Conservation (phyloP, 2,329 filamentous ascomycete species). For the Didymella segeticola region DNA sequence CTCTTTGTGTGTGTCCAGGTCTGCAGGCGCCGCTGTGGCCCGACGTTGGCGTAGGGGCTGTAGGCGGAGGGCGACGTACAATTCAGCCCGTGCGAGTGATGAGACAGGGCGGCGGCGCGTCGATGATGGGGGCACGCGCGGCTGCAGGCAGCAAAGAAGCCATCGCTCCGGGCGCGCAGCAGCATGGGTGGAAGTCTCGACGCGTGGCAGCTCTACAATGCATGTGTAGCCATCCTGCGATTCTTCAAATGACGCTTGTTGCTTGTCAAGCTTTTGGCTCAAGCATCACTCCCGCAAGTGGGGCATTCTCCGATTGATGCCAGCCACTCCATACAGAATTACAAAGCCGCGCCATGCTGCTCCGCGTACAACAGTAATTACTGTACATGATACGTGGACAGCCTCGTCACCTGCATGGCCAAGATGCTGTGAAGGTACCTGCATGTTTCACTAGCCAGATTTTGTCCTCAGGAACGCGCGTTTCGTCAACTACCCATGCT, state of each 20-base stretch:
- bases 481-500: not conserved
- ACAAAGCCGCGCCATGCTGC: too few relatives aligned
- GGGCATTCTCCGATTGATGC: constrained; percentile 6
- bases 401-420: constrained; percentile 15
- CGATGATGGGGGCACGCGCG: constrained; percentile 31
- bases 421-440: constrained; percentile 3
- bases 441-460: constrained; percentile 18
- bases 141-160: constrained; percentile 41
- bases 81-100: constrained; percentile 25
- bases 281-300: constrained; percentile 15
- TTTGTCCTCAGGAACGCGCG: constrained; percentile 15
- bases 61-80: constrained; percentile 17
- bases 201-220: constrained; percentile 28
- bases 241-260: constrained; percentile 4
- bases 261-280: constrained; percentile 12
- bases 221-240: constrained; percentile 12
- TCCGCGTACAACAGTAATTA: too few relatives aligned
- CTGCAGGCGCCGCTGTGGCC: constrained; percentile 44
- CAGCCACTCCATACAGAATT: not conserved
- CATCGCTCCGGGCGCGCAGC: constrained; percentile 42
- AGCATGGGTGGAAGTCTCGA: constrained; percentile 32
- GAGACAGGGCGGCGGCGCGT: constrained; percentile 30
- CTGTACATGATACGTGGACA: not conserved
- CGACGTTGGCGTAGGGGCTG: too few relatives aligned
- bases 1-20: constrained; percentile 38